Evolutionary conservation across 257 asterid species (phyloP), one percentile per base, ranked within the genome.

Genomic region (Plantago ovata): DNA sequence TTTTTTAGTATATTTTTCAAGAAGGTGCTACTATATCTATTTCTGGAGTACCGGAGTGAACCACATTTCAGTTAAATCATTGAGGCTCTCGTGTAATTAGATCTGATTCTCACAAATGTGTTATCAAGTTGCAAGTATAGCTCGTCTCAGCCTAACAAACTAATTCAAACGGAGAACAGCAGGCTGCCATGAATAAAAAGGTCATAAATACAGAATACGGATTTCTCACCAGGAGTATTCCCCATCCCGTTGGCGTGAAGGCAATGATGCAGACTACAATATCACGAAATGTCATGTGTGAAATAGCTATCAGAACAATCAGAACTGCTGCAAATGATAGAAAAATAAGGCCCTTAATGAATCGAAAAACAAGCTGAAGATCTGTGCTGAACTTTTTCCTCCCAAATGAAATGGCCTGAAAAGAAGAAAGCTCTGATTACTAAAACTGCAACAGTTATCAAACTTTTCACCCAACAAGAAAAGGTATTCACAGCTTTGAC

Each of bases 171-270:
- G 3, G 36, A 6, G 7, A 8, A 3, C 2, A 28, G 6, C 7
- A 8, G 36, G 36, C 7, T 28, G 36, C 36, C 6, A 8, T 28
- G 36, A 28, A 21, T 50, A 50, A 50, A 50, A 50, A 22, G 13
- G 56, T 15, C 21, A 47, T 23, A 50, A 22, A 50, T 22, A 15
- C 23, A 36, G 53, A 28, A 53, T 7, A 58, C 15, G 13, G 22
- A 40, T 48, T 39, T 23, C 49, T 71, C 64, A 91, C 98, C 98
- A 75, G 45, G 44, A 91, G 94, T 65, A 91, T 51, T 56, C 98
- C 98, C 98, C 98, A 91, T 60, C 98, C 98, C 0, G 98, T 87
- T 6, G 98, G 98, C 95, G 87, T 79, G 77, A 87, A 84, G 3
- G 98, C 98, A 8, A 91, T 89, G 54, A 91, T 73, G 84, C 95